phyloP scores from a whole-genome alignment of 177 flowering plant species.

The Vitis hybrid region DNA sequence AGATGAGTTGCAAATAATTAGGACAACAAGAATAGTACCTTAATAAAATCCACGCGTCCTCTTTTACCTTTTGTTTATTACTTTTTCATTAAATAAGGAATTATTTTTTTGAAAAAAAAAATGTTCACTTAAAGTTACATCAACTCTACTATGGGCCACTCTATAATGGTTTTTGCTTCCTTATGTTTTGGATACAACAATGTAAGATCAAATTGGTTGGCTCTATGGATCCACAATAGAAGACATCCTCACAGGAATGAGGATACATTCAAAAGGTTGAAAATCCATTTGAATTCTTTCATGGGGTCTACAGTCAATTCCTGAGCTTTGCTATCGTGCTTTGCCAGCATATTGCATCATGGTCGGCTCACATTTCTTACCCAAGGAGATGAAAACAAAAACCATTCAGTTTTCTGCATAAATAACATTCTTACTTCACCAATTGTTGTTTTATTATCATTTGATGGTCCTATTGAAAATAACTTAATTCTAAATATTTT shows the following conservation, averaged over 20 bases:
- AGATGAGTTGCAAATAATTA: conserved; percentile 21
- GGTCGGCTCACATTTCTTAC: conserved; percentile 39
- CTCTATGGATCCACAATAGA: conserved; percentile 52
- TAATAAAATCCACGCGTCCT: too few species aligned
- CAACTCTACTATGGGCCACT: too few species aligned
- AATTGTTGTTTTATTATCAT: not conserved
- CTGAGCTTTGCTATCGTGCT: conserved; percentile 40
- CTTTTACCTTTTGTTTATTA: too few species aligned
- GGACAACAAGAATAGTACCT: not conserved
- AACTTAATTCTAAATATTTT: too few species aligned
- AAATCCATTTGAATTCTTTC: conserved; percentile 17
- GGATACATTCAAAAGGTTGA: conserved; percentile 55
- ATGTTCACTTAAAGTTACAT: too few species aligned
- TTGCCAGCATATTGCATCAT: conserved; percentile 54
- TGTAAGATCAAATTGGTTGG: conserved; percentile 45
- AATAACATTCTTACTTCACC: not conserved
- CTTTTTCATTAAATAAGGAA: too few species aligned
- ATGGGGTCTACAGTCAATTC: conserved; percentile 33
- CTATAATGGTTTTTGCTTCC: too few species aligned
- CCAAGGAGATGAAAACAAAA: conserved; percentile 31
- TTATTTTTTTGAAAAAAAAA: not conserved
- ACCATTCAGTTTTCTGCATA: too few species aligned
- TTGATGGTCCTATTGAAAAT: too few species aligned
- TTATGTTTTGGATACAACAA: too few species aligned
- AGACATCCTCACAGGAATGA: conserved; percentile 44